Percentiles rank a stretch among this genome's conserved stretches.
phyloP scores from a whole-genome alignment of 2,329 filamentous ascomycete species.

The Botrytis fabae region DNA sequence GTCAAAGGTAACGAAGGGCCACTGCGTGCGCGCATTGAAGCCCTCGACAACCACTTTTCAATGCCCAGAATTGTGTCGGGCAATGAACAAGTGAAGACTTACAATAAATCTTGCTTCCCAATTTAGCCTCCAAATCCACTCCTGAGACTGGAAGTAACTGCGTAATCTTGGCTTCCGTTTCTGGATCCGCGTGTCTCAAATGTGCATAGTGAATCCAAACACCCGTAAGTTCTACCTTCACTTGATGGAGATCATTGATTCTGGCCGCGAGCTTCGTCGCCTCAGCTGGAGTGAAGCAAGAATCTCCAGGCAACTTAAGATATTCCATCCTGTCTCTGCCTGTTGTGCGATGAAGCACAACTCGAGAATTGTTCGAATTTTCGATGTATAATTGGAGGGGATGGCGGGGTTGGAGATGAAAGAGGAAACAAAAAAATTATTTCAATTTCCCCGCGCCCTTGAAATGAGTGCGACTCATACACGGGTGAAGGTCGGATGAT shows the following conservation, averaged over 20 bases:
- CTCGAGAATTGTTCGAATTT: conserved; percentile 2
- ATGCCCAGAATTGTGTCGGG: no score
- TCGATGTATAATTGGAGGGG: conserved; percentile 1
- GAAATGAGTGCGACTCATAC: neutral
- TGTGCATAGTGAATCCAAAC: conserved; percentile 39
- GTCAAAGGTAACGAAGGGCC: neutral
- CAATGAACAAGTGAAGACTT: neutral
- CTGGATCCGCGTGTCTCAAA: conserved; percentile 31
- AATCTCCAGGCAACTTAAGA: conserved; percentile 35
- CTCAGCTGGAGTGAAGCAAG: conserved; percentile 38
- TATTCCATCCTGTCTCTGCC: conserved; percentile 34
- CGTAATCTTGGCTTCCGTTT: conserved; percentile 32
- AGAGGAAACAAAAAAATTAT: conserved; percentile 12
- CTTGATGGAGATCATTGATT: conserved; percentile 29
- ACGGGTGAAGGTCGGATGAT: conserved; percentile 1
- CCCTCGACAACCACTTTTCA: neutral
- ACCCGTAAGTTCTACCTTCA: conserved; percentile 35
- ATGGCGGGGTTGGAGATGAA: conserved; percentile 13
- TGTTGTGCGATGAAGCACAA: conserved; percentile 14
- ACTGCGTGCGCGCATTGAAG: neutral
- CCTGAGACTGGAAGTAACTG: conserved; percentile 33
- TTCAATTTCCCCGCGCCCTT: conserved; percentile 4
- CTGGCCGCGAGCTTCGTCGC: conserved; percentile 34
- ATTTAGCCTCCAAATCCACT: conserved; percentile 25
- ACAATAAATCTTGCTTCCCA: conserved; percentile 22